A percentile compares a stretch with the other conserved stretches of the same genome.
Evolutionary conservation across 148 eudicot genomes (phyloP).

Genomic region (Agrostemma githago): DNA sequence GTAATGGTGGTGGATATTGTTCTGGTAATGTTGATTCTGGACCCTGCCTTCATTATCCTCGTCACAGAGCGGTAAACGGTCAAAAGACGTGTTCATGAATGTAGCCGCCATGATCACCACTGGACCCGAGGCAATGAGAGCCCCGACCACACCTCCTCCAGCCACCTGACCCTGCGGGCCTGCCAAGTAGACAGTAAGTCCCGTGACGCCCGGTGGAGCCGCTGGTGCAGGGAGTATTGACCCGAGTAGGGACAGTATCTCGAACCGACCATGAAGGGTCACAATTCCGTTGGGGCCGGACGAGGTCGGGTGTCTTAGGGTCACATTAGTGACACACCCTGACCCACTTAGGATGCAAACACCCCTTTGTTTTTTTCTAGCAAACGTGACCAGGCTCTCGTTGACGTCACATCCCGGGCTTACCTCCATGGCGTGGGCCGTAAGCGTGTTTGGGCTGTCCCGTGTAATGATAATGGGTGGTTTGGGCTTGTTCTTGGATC

Average conservation of each 20-base stretch:
- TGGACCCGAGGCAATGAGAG: conserved; percentile 64
- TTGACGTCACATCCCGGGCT: conserved; percentile 61
- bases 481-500: conserved; percentile 23
- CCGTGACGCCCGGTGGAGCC: conserved; percentile 54
- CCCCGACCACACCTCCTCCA: conserved; percentile 66
- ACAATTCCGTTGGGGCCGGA: conserved; percentile 51
- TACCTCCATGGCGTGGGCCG: conserved; percentile 76
- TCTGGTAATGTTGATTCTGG: conserved; percentile 32
- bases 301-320: conserved; percentile 52
- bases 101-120: conserved; percentile 70
- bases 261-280: conserved; percentile 67
- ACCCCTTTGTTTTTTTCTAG: conserved; percentile 64
- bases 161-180: conserved; percentile 75
- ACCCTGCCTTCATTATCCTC: conserved; percentile 31
- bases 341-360: conserved; percentile 55
- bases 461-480: conserved; percentile 72
- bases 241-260: conserved; percentile 64
- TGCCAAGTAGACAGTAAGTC: conserved; percentile 56
- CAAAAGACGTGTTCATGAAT: conserved; percentile 66
- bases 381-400: conserved; percentile 48
- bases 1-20: conserved; percentile 37
- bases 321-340: conserved; percentile 64
- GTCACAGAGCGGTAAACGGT: conserved; percentile 53
- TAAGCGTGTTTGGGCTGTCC: conserved; percentile 57
- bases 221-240: conserved; percentile 64